Percentiles rank a stretch among this genome's conserved stretches.
Conservation (phyloP, 2,329 filamentous ascomycete genomes). For the Cytospora piceicola region DNA sequence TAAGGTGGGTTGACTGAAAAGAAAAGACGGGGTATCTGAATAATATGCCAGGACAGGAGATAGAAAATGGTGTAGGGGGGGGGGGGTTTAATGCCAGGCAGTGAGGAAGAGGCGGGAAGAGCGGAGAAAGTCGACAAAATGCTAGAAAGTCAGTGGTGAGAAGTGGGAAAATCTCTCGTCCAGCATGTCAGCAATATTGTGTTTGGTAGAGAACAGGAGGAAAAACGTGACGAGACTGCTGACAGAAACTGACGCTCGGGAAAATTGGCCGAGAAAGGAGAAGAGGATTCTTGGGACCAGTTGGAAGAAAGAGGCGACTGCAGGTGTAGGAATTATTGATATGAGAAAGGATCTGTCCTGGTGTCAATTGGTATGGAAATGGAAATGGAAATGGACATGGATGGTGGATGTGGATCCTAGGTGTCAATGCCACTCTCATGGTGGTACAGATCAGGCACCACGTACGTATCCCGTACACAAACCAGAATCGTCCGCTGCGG, state of each 20-base stretch:
- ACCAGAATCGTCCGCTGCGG: background rate
- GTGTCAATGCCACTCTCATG: conserved; percentile 25
- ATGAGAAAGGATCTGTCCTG: conserved; percentile 30
- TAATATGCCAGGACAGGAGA: conserved; percentile 14
- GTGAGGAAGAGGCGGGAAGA: conserved; percentile 7
- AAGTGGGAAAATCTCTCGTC: conserved; percentile 16
- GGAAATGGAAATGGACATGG: conserved; percentile 13
- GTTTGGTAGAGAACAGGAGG: conserved; percentile 10
- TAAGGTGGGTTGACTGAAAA: conserved; percentile 11
- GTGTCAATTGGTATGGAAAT: conserved; percentile 23
- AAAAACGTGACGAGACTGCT: conserved; percentile 21
- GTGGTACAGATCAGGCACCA: conserved; percentile 30
- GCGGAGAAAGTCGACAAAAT: conserved; percentile 6
- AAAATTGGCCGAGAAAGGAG: conserved; percentile 7
- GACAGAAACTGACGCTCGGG: conserved; percentile 20
- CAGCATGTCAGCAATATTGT: conserved; percentile 21
- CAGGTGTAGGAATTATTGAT: conserved; percentile 29
- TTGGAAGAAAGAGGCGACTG: conserved; percentile 18
- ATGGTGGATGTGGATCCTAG: conserved; percentile 26
- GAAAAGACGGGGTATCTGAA: conserved; percentile 11
- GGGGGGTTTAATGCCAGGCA: conserved; percentile 1
- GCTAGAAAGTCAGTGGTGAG: conserved; percentile 12
- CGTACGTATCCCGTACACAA: conserved; percentile 13
- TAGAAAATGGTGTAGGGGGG: conserved; percentile 13
- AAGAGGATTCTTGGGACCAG: conserved; percentile 21